Conservation (phyloP, 495 filamentous ascomycete genomes). For the Aspergillus ostianus region DNA sequence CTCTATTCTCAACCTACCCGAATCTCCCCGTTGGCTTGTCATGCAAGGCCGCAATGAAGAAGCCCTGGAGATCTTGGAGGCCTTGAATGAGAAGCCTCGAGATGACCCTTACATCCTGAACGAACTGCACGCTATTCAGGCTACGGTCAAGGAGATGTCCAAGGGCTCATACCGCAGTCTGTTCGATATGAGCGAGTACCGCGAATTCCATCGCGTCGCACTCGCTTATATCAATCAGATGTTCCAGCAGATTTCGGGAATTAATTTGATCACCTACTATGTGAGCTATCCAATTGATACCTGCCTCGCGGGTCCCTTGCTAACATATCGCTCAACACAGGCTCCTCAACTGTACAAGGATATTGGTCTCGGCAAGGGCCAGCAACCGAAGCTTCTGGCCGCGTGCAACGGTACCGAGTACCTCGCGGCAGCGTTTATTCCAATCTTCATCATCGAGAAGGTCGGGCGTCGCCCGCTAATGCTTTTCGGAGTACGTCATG, state of each 20-base stretch:
- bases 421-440: conserved; percentile 68
- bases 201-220: conserved; percentile 70
- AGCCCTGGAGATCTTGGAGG: conserved; percentile 59
- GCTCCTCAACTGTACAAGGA: conserved; percentile 28
- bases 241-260: conserved; percentile 75
- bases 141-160: conserved; percentile 69
- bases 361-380: conserved; percentile 48
- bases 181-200: conserved; percentile 69
- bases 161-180: conserved; percentile 64
- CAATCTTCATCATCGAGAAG: conserved; percentile 67
- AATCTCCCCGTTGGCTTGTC: conserved; percentile 73
- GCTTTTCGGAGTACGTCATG: conserved; percentile 66
- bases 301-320: conserved; percentile 34
- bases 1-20: conserved; percentile 60
- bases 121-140: conserved; percentile 71
- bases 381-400: conserved; percentile 46
- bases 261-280: conserved; percentile 76
- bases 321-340: conserved; percentile 32
- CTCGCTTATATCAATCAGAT: conserved; percentile 75
- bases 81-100: conserved; percentile 46
- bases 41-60: conserved; percentile 62
- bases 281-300: conserved; percentile 56
- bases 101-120: conserved; percentile 60
- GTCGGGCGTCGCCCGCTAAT: conserved; percentile 70
- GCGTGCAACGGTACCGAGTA: conserved; percentile 74